A percentile compares a stretch with the other conserved stretches of the same genome.
Evolutionary conservation across 176 grass and related monocot genomes (phyloP).

Genomic region (Oryza meridionalis): DNA sequence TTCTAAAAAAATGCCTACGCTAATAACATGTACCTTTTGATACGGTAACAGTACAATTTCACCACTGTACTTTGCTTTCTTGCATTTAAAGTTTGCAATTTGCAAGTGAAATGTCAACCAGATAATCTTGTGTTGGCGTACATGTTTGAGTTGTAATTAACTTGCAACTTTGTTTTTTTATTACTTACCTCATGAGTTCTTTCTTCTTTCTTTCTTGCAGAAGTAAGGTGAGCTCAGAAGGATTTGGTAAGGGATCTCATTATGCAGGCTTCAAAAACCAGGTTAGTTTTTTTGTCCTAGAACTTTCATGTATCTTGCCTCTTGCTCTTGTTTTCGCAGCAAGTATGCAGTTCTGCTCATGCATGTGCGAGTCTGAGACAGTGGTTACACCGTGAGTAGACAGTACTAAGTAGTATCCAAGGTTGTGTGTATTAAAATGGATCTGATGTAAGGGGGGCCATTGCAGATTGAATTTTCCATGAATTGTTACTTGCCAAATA

Average conservation of each 20-base stretch:
- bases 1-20: background rate
- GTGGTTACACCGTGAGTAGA: slow-evolving; percentile 17
- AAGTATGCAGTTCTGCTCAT: slow-evolving; percentile 37
- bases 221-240: slow-evolving; percentile 23
- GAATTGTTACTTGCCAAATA: slow-evolving; percentile 26
- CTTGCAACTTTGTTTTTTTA: background rate
- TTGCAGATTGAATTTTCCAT: slow-evolving; percentile 27
- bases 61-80: background rate
- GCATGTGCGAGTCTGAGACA: slow-evolving; percentile 46
- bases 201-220: slow-evolving; percentile 43
- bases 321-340: slow-evolving; percentile 25
- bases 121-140: background rate
- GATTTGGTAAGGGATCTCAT: slow-evolving; percentile 52
- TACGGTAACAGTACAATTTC: background rate
- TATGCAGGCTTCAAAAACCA: slow-evolving; percentile 85
- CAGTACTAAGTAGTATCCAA: slow-evolving; percentile 37
- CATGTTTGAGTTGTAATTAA: background rate
- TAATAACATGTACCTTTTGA: slow-evolving; percentile 5
- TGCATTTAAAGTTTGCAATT: background rate
- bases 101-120: background rate
- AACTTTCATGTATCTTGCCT: slow-evolving; percentile 22
- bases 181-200: slow-evolving; percentile 19
- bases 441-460: slow-evolving; percentile 21
- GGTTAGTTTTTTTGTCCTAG: slow-evolving; percentile 48
- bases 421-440: slow-evolving; percentile 48